Conservation (phyloP, 805 yeast species). For the Pichia eremophila region DNA sequence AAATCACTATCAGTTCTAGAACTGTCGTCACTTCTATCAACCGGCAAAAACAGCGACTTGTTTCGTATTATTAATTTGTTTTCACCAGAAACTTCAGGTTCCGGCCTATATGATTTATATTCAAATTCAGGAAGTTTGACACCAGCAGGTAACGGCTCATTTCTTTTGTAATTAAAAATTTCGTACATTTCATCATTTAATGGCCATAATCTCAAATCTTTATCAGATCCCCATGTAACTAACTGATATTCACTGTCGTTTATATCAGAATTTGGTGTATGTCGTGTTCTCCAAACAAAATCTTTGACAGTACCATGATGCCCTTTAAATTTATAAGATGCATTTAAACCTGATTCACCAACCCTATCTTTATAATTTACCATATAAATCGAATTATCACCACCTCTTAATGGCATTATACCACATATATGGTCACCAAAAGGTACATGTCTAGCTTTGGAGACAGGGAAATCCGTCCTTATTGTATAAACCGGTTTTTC, state of each 20-base stretch:
- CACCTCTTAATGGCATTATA: conserved; percentile 86
- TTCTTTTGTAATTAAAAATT: conserved; percentile 30
- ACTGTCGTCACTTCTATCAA: conserved; percentile 16
- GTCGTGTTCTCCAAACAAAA: conserved; percentile 75
- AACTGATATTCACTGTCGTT: conserved; percentile 81
- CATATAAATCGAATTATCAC: conserved; percentile 53
- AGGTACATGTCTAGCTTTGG: conserved; percentile 82
- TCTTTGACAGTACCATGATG: conserved; percentile 82
- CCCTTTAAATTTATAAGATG: conserved; percentile 60
- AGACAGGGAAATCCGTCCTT: conserved; percentile 71
- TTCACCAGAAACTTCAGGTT: conserved; percentile 29
- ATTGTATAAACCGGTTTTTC: conserved; percentile 48
- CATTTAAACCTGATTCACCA: conserved; percentile 34
- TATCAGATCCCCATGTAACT: conserved; percentile 90
- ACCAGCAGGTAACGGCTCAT: conserved; percentile 23
- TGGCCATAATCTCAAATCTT: conserved; percentile 79
- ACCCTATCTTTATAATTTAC: conserved; percentile 36
- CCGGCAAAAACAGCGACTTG: not conserved
- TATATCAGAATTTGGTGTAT: conserved; percentile 30
- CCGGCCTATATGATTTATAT: conserved; percentile 40
- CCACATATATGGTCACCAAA: conserved; percentile 79
- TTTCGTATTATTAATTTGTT: conserved; percentile 17
- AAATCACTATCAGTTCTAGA: conserved; percentile 26
- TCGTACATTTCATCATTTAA: conserved; percentile 39
- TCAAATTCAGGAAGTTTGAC: conserved; percentile 29